phyloP scores from a whole-genome alignment of 176 grass and related monocot genomes.

The Raddia distichophylla region DNA sequence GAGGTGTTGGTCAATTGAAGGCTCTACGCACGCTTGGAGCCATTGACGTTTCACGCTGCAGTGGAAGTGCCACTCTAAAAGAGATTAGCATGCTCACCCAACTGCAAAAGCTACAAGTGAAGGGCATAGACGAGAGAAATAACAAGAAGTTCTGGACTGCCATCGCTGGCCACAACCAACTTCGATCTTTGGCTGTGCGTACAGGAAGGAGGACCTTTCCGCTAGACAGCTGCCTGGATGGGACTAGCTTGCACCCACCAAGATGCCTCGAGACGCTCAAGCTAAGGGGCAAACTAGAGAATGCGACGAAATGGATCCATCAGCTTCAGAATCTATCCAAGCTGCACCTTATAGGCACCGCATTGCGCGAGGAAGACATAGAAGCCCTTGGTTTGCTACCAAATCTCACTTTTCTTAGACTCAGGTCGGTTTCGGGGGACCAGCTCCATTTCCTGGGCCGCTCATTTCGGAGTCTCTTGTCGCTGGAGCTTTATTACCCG shows the following conservation, averaged over 20 bases:
- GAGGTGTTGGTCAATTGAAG: neutral
- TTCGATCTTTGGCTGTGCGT: neutral
- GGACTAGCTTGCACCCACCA: neutral
- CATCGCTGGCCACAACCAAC: neutral
- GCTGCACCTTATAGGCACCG: accelerated
- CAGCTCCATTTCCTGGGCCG: too few species aligned
- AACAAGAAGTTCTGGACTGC: neutral
- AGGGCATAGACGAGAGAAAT: neutral
- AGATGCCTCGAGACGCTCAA: neutral
- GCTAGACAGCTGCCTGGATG: neutral
- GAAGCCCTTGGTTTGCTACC: neutral
- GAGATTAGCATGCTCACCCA: neutral
- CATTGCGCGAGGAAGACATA: neutral
- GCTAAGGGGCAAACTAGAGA: too few species aligned
- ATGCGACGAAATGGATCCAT: neutral
- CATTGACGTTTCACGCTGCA: neutral
- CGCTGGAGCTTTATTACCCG: too few species aligned
- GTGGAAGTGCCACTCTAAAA: neutral
- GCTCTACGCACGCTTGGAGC: neutral
- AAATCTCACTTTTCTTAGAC: neutral
- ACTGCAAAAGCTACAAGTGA: neutral
- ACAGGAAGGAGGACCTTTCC: too few species aligned
- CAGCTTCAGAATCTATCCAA: neutral
- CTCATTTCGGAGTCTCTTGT: too few species aligned
- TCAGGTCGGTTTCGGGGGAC: too few species aligned